A percentile compares a stretch with the other conserved stretches of the same genome.
Conservation (phyloP, 179 eudicot genomes). For the Beta macrorhiza region DNA sequence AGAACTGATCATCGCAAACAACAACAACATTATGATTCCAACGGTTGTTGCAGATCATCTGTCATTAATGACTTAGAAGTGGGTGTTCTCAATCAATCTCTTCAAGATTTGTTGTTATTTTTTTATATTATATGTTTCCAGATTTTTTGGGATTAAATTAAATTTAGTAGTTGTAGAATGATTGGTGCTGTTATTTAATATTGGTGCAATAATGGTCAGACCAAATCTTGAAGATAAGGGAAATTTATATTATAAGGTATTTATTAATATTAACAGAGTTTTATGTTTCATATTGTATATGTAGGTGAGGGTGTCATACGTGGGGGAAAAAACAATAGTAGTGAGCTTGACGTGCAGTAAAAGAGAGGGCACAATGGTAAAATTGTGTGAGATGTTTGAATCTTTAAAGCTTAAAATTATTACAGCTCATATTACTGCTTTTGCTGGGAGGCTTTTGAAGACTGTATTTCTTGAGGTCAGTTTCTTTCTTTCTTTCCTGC, state of each 20-base stretch:
- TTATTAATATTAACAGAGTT: not conserved
- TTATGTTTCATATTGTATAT: not conserved
- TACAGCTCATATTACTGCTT: slow-evolving; percentile 61
- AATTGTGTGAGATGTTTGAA: slow-evolving; percentile 69
- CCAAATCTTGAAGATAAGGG: slow-evolving; percentile 5
- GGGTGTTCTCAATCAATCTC: slow-evolving; percentile 5
- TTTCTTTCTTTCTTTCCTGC: slow-evolving; percentile 15
- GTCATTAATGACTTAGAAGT: slow-evolving; percentile 69
- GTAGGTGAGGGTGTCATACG: slow-evolving; percentile 65
- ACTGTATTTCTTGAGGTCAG: slow-evolving; percentile 73
- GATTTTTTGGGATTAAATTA: not conserved
- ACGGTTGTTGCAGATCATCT: slow-evolving; percentile 21
- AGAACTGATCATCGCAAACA: slow-evolving; percentile 31
- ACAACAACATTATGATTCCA: slow-evolving; percentile 21
- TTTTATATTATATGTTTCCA: not conserved
- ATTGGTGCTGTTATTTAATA: not conserved
- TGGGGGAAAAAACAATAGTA: slow-evolving; percentile 66
- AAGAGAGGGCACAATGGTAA: slow-evolving; percentile 60
- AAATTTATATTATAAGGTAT: not conserved
- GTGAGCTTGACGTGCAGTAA: slow-evolving; percentile 74
- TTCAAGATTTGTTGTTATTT: not conserved
- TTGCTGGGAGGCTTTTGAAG: slow-evolving; percentile 64
- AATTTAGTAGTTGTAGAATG: slow-evolving; percentile 7
- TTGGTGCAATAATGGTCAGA: not conserved
- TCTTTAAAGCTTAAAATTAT: slow-evolving; percentile 72